Percentiles rank a stretch among this genome's conserved stretches.
These are phyloP conservation scores for Xylaria longipes DNA, from an alignment of 495 filamentous ascomycete genomes.

Conservation along the genomic window DNA sequence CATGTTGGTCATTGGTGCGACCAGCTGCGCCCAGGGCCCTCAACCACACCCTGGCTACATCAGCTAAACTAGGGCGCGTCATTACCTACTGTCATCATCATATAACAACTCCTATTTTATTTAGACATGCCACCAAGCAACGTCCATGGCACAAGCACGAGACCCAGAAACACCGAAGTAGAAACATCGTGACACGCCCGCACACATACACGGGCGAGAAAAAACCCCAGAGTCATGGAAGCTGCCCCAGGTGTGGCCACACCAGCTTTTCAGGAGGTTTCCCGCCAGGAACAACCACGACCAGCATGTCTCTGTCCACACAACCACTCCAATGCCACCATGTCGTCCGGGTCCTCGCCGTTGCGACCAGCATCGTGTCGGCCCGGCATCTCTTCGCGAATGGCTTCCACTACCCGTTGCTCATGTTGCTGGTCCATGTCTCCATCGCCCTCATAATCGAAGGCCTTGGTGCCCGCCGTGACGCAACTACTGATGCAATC, in stretches of 20 bases:
- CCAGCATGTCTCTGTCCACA: slow-evolving; percentile 17
- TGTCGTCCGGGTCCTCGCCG: slow-evolving; percentile 15
- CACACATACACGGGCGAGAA: not conserved
- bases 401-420: slow-evolving; percentile 25
- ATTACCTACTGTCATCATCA: slow-evolving; percentile 7
- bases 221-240: slow-evolving; percentile 17
- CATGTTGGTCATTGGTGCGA: slow-evolving; percentile 4
- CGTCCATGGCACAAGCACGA: not conserved
- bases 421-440: slow-evolving; percentile 24
- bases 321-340: slow-evolving; percentile 22
- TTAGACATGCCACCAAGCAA: not conserved
- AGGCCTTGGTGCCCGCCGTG: not conserved
- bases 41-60: slow-evolving; percentile 10
- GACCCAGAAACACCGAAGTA: not conserved
- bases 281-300: not conserved
- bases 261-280: slow-evolving; percentile 10
- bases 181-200: not conserved
- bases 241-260: not conserved
- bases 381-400: slow-evolving; percentile 25
- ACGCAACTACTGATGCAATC: not conserved
- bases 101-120: slow-evolving; percentile 14
- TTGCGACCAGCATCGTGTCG: slow-evolving; percentile 24
- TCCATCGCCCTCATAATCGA: slow-evolving; percentile 21
- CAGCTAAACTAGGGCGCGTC: not conserved
- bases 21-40: not conserved